These are phyloP conservation scores for Pisolithus thermaeus DNA, from an alignment of 1,284 basidiomycete species.

Conservation along the genomic window DNA sequence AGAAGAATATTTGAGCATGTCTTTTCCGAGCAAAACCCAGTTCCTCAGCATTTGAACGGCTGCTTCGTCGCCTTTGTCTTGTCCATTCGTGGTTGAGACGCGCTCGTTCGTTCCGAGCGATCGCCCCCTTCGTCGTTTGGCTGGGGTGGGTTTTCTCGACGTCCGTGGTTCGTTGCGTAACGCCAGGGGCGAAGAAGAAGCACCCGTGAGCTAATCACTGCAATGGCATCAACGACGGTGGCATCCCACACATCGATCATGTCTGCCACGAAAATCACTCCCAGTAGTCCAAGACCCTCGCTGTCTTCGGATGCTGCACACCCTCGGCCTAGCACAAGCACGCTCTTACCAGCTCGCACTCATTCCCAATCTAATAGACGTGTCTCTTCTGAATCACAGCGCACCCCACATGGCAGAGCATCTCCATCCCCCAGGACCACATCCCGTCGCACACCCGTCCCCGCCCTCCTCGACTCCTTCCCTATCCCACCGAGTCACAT, in stretches of 20 bases:
- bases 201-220: too few species aligned
- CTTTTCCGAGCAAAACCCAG: too few species aligned
- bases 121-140: too few species aligned
- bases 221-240: not conserved
- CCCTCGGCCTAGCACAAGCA: not conserved
- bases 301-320: not conserved
- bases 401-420: conserved; percentile 15
- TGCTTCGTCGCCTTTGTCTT: too few species aligned
- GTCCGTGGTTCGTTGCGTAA: too few species aligned
- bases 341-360: not conserved
- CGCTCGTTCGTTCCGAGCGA: too few species aligned
- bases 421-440: conserved; percentile 18
- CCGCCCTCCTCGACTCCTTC: conserved; percentile 28
- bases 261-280: not conserved
- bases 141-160: too few species aligned
- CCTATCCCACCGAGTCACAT: conserved; percentile 28
- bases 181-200: too few species aligned
- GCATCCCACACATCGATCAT: not conserved
- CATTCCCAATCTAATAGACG: not conserved
- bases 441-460: conserved; percentile 27
- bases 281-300: not conserved
- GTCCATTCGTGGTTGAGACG: too few species aligned
- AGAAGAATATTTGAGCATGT: too few species aligned
- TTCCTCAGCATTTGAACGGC: too few species aligned
- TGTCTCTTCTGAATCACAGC: conserved; percentile 22